Evolutionary conservation across 805 yeast genomes (phyloP).

Genomic region (Starmerella ratchasimensis): DNA sequence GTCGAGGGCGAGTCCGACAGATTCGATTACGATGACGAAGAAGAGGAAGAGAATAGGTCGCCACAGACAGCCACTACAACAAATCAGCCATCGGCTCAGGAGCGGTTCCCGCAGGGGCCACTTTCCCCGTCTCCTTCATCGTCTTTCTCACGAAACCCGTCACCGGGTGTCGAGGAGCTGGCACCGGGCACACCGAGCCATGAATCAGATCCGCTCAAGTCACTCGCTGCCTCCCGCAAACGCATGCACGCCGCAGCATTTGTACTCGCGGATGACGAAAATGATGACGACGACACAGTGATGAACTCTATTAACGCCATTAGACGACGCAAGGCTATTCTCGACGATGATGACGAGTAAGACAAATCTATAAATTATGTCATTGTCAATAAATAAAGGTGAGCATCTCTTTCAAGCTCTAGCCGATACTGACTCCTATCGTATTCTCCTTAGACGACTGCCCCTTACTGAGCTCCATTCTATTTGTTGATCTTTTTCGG

Average conservation of each 20-base stretch:
- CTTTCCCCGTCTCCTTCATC: no score
- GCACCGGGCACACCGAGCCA: no score
- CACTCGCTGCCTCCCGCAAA: no score
- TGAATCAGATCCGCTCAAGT: no score
- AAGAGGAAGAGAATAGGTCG: background rate
- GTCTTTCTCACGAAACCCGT: no score
- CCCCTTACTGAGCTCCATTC: constrained; percentile 26
- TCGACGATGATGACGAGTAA: constrained; percentile 13
- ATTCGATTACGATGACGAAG: constrained; percentile 12
- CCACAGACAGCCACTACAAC: background rate
- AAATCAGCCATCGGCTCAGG: background rate
- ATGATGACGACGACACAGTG: constrained; percentile 10
- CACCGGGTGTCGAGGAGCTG: no score
- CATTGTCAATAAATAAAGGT: background rate
- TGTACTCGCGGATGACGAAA: constrained; percentile 25
- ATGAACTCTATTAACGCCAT: constrained; percentile 12
- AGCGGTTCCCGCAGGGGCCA: no score
- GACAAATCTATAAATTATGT: background rate
- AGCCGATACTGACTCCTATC: constrained; percentile 2
- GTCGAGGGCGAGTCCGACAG: constrained; percentile 21
- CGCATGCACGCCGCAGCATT: constrained; percentile 14
- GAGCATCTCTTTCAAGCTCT: background rate
- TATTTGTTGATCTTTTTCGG: constrained; percentile 22
- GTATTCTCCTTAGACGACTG: constrained; percentile 8
- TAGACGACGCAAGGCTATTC: constrained; percentile 6